Percentiles rank a stretch among this genome's conserved stretches.
These are phyloP conservation scores for Chaetomium sp. DNA, from an alignment of 2,329 filamentous ascomycete species.

Conservation along the genomic window DNA sequence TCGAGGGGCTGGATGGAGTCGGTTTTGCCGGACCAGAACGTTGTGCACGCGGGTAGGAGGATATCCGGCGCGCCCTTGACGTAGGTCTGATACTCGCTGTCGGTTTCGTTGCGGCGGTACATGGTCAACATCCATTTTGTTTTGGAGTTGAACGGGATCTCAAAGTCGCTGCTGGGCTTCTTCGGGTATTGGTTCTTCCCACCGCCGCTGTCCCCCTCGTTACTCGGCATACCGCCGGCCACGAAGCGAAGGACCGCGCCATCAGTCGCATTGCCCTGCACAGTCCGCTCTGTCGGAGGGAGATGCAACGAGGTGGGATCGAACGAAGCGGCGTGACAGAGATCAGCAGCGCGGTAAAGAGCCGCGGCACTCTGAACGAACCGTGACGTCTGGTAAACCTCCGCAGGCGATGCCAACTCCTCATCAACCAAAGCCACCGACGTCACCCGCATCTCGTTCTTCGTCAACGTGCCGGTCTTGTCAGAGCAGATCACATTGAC, in stretches of 20 bases:
- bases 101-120: slow-evolving; percentile 46
- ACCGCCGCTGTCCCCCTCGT: slow-evolving; percentile 24
- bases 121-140: slow-evolving; percentile 66
- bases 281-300: slow-evolving; percentile 14
- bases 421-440: slow-evolving; percentile 44
- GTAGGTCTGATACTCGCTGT: slow-evolving; percentile 49
- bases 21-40: slow-evolving; percentile 18
- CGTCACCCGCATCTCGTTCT: slow-evolving; percentile 48
- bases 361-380: slow-evolving; percentile 26
- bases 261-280: slow-evolving; percentile 22
- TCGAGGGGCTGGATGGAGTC: neutral
- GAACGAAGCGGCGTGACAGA: slow-evolving; percentile 15
- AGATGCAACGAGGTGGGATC: slow-evolving; percentile 16
- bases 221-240: slow-evolving; percentile 43
- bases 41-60: slow-evolving; percentile 37
- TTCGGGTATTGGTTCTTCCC: slow-evolving; percentile 36
- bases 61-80: slow-evolving; percentile 49
- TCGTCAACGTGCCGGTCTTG: slow-evolving; percentile 54
- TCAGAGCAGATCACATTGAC: slow-evolving; percentile 43
- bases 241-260: slow-evolving; percentile 45
- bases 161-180: slow-evolving; percentile 50
- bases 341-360: slow-evolving; percentile 13
- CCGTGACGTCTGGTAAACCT: neutral
- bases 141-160: slow-evolving; percentile 32
- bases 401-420: neutral